Evolutionary conservation across 1,284 basidiomycete species (phyloP), one percentile per base, ranked within the genome.

Genomic region (Caloboletus firmus): DNA sequence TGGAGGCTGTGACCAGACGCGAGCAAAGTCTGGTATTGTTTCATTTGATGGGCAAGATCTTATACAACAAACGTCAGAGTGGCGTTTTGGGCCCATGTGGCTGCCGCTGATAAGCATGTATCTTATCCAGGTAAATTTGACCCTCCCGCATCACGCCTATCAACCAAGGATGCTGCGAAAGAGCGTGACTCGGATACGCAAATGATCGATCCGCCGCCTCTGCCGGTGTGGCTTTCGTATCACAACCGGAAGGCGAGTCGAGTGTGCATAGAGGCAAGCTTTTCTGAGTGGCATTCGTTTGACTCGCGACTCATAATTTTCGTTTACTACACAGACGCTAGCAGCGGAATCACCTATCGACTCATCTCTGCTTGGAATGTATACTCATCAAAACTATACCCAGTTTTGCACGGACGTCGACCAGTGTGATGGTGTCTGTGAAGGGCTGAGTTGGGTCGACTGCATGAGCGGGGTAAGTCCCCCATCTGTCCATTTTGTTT

Each of bases 321-420:
- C 30, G 24, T 15, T 47, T 10, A 2, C 20, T n/a, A 5, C 39
- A 35, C 64, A 94, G 92, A 67, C 68, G 12, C 73, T 97, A 4
- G 93, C 93, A 64, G 83, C 89, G 0, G 90, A 95, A 59, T 89
- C 93, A 0, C 94, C 95, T 0, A 88, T 99, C 42, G 95, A 98
- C 69, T 84, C 92, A 0, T 91, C 91, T 1, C 77, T 97, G 2
- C 90, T 96, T 58, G 87, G 88, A 8, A 74, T 96, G 5, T 99
- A 98, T 70, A 79, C 96, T 4, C 95, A 98, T 60, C 94, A 98
- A 67, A 98, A 98, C 67, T 92, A 95, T 58, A 81, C 87, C 0
- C 84, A 87, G 49, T 99, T 93, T 68, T 93, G 89, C 64, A 73
- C 80, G 37, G 83, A 88, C 26, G 69, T 96, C 0, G 91, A 95